Evolutionary conservation across 1,139 yeast genomes (phyloP), one percentile per base, ranked within the genome.

Genomic region (Debaryomyces singareniensis): DNA sequence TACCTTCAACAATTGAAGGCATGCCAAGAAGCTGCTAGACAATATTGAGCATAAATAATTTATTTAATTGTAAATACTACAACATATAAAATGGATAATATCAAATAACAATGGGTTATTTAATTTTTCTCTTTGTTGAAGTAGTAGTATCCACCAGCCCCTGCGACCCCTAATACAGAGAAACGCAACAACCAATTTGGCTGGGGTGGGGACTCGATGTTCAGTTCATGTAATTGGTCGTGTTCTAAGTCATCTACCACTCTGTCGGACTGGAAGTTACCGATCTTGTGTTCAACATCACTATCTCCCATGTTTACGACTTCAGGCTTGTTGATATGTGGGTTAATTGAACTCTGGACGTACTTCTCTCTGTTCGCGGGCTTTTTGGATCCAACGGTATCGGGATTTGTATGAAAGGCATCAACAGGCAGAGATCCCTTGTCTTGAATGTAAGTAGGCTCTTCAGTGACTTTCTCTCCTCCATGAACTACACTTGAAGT

Each of bases 1-100:
- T 91, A 91, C 65, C 73, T 91, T 63, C 97, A 89, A 66, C 96
- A 89, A 68, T 78, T 91, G 59, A 89, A 84, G 70, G 93, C 96
- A 15, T 91, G 98, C 63, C 96, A 91, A 68, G 91, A 84, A 60
- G 96, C 96, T 47, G 70, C 96, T 36, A 75, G 80, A 45, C 83
- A 78, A 48, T 86, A 83, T 56, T 85, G 73, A 35, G 32, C 5
- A 9, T 20, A 11, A 11, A 11, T 13, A 11, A 4, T 13, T 11
- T 12, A 20, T 6, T 25, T 18, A 7, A 23, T 14, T 11, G 28
- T 25, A 10, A 5, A 7, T n/a, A n/a, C 21, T 18, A n/a, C 9
- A 18, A 7, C 21, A 7, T 7, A 7, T 7, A 7, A 18, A 7
- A 7, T 18, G n/a, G 21, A 18, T n/a, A 13, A 24, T 15, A n/a